Evolutionary conservation across 139 green algal species (phyloP), one percentile per base, ranked within the genome.

Genomic region (Volvox africanus): DNA sequence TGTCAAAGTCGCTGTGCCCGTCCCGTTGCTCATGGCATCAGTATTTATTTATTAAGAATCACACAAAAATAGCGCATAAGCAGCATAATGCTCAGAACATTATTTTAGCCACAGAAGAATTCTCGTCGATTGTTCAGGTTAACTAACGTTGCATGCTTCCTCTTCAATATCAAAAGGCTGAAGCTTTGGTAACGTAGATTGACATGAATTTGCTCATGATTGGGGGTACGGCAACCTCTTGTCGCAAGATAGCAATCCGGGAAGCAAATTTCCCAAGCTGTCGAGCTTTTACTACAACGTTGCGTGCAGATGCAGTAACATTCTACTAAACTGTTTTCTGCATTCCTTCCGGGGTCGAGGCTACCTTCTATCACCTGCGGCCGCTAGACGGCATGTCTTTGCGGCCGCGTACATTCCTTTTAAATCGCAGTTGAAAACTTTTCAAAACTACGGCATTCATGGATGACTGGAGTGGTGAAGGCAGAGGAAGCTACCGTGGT

Each of bases 341-440:
- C 9, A 55, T 55, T 55, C 9, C 9, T 55, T 9, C 9, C 9
- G 44, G 44, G 44, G 44, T 55, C 44, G 44, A 55, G 44, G 5
- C 9, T 55, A 55, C 44, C 44, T 55, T 55, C 44, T 18, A 0
- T 17, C 82, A 20, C 61, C n/a, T 78, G 61, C 82, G 82, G 82
- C 82, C 32, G 32, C 61, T 87, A n/a, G 80, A 86, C 78, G 78
- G 78, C 35, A 68, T 84, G 80, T 86, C 80, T 86, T 86, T 86
- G 80, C 80, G 80, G 80, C 80, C 80, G 80, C 80, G 80, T 75
- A 17, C 16, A 55, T 12, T 67, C 33, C 6, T 37, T n/a, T 55
- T 55, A 75, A 35, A 85, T 85, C 32, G 30, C 50, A 24, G 69
- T 75, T 44, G 0, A 9, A 28, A 22, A 50, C 16, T n/a, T 73